Base-by-base conservation (phyloP, 1,284 basidiomycete species). In the Apiotrichum brassicae region DNA sequence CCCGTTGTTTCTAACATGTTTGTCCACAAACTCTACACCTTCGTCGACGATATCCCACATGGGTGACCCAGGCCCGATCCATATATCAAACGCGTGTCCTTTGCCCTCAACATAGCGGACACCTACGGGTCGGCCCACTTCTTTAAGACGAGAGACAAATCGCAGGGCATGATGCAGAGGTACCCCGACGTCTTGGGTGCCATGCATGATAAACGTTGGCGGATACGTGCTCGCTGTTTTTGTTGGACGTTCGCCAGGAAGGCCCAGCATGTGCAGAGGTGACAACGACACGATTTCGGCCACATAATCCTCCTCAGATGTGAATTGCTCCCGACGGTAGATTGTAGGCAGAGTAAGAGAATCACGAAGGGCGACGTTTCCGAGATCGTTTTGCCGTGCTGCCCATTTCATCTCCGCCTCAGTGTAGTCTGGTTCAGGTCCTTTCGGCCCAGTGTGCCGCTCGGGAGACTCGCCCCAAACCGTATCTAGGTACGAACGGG, bases 131-230 rank as follows among this genome's bases (percentile, higher is more conserved):
- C 62, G 46, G 0, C 56, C 56, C 14, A 46, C 19, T 8, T 23
- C 44, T 11, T 46, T 35, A n/a, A 64, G 47, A n/a, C 38, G 38
- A 5, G 24, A 5, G n/a, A 40, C 24, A 18, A 40, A 40, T 4
- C 38, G 38, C 23, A 18, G 14, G 24, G 38, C 23, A 26, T 64
- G 61, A 25, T 54, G 38, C 5, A 61, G 28, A 6, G 56, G 53
- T 16, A 64, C 64, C 12, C 46, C 32, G 4, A 14, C 16, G 36
- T 66, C 64, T 11, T 18, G 44, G 3, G 45, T 54, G 1, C 64
- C 62, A 32, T 65, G 62, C 28, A 64, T 33, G n/a, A 63, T 24
- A 46, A 54, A 58, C 3, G 59, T 64, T 3, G 62, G 56, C 6
- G 63, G 63, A 22, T 40, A 40, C 24, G 16, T 26, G 14, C 6